phyloP scores from a whole-genome alignment of 108 stramenopile genomes.

The Asterionellopsis glacialis region DNA sequence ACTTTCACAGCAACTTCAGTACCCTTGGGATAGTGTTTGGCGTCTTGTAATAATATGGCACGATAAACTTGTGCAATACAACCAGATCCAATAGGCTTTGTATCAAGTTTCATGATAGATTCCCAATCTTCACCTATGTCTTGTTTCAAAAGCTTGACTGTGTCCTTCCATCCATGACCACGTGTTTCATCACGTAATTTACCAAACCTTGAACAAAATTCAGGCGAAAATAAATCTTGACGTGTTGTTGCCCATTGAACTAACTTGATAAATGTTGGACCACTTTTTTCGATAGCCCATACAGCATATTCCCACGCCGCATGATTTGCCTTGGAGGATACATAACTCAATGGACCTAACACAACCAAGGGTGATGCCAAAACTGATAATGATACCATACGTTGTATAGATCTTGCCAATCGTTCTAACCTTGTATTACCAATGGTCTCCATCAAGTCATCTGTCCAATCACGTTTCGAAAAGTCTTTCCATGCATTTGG shows the following conservation, averaged over 20 bases:
- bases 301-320: conserved; percentile 75
- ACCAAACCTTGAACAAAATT: conserved; percentile 81
- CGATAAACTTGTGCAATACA: conserved; percentile 91
- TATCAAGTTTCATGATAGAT: conserved; percentile 38
- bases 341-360: conserved; percentile 34
- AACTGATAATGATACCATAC: conserved; percentile 26
- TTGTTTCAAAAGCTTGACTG: conserved; percentile 46
- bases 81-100: conserved; percentile 74
- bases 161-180: conserved; percentile 74
- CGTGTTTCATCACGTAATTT: conserved; percentile 80
- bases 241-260: conserved; percentile 90
- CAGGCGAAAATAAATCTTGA: conserved; percentile 80
- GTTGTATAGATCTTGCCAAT: conserved; percentile 32
- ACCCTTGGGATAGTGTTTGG: conserved; percentile 38
- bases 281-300: conserved; percentile 84
- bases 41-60: conserved; percentile 34
- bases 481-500: conserved; percentile 44
- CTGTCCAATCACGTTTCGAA: conserved; percentile 43
- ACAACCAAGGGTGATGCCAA: conserved; percentile 39
- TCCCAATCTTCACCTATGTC: conserved; percentile 47
- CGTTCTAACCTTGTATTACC: conserved; percentile 33
- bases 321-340: conserved; percentile 22
- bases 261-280: conserved; percentile 89
- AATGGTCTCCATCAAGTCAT: conserved; percentile 40
- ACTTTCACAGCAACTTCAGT: conserved; percentile 84